Conservation (phyloP, 2,329 filamentous ascomycete genomes). For the Blastomyces gilchristii region DNA sequence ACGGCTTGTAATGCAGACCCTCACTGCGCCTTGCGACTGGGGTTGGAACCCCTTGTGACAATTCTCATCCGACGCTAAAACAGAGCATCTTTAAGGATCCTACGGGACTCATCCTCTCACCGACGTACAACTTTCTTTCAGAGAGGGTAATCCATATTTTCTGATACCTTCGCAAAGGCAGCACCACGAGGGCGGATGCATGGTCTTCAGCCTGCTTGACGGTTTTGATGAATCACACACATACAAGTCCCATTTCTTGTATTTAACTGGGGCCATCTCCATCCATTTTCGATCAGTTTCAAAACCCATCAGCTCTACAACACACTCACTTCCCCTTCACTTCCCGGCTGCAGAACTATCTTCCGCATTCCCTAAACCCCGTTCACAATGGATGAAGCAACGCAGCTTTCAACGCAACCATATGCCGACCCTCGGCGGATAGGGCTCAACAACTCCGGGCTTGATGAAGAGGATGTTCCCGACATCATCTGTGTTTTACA, state of each 20-base stretch:
- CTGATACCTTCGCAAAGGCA: not conserved
- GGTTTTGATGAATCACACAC: not conserved
- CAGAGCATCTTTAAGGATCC: not conserved
- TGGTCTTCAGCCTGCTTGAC: not conserved
- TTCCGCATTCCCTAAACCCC: not conserved
- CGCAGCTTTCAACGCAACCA: conserved; percentile 62
- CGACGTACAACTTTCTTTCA: not conserved
- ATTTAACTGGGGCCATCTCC: not conserved
- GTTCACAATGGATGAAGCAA: conserved; percentile 34
- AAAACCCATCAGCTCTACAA: not conserved
- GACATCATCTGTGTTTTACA: conserved; percentile 86
- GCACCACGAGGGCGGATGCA: not conserved
- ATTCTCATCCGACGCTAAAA: not conserved
- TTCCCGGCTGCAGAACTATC: not conserved
- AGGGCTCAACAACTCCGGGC: conserved; percentile 70
- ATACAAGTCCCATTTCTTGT: not conserved
- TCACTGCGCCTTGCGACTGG: not conserved
- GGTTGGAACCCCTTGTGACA: not conserved
- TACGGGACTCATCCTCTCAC: not conserved
- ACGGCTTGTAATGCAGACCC: not conserved
- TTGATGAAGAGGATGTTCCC: conserved; percentile 70
- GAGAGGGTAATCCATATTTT: not conserved
- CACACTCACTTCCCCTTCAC: not conserved
- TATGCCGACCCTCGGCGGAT: conserved; percentile 69
- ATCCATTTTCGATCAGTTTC: not conserved